These are phyloP conservation scores for Pochonia chlamydosporia DNA, from an alignment of 2,329 filamentous ascomycete species.

Conservation along the genomic window DNA sequence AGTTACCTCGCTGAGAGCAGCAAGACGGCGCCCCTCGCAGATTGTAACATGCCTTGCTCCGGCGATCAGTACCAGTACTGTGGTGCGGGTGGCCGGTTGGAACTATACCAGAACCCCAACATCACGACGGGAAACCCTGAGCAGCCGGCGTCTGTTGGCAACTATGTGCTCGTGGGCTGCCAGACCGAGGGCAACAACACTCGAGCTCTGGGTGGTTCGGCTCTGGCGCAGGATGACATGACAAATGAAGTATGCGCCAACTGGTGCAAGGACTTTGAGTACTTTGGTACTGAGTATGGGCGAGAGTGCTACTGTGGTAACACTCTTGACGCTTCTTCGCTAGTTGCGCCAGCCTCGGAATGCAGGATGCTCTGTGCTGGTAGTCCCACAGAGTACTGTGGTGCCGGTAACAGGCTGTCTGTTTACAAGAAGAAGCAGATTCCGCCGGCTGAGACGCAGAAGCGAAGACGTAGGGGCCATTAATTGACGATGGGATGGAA, in stretches of 20 bases:
- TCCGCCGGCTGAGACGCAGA: background rate
- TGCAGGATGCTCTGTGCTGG: conserved; percentile 37
- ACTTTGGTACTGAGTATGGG: conserved; percentile 33
- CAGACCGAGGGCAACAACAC: conserved; percentile 28
- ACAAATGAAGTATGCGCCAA: conserved; percentile 25
- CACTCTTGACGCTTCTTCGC: conserved; percentile 20
- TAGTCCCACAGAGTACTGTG: conserved; percentile 31
- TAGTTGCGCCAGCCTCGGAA: conserved; percentile 22
- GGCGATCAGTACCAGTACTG: conserved; percentile 28
- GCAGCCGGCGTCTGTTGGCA: conserved; percentile 25
- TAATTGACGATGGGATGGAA: background rate
- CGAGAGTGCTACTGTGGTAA: conserved; percentile 32
- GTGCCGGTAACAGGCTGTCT: conserved; percentile 31
- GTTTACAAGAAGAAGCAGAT: conserved; percentile 24
- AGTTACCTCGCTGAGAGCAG: conserved; percentile 22
- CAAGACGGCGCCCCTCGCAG: conserved; percentile 19
- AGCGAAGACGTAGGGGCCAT: background rate
- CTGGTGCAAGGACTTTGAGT: conserved; percentile 23
- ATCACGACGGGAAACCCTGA: conserved; percentile 20
- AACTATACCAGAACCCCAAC: conserved; percentile 26
- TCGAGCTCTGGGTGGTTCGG: conserved; percentile 24
- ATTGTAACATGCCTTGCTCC: conserved; percentile 29
- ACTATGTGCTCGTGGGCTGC: conserved; percentile 29
- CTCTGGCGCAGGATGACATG: conserved; percentile 21
- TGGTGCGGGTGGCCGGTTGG: conserved; percentile 22